A percentile compares a stretch with the other conserved stretches of the same genome.
Evolutionary conservation across 805 yeast genomes (phyloP).

Genomic region (Metschnikowia lachancei): DNA sequence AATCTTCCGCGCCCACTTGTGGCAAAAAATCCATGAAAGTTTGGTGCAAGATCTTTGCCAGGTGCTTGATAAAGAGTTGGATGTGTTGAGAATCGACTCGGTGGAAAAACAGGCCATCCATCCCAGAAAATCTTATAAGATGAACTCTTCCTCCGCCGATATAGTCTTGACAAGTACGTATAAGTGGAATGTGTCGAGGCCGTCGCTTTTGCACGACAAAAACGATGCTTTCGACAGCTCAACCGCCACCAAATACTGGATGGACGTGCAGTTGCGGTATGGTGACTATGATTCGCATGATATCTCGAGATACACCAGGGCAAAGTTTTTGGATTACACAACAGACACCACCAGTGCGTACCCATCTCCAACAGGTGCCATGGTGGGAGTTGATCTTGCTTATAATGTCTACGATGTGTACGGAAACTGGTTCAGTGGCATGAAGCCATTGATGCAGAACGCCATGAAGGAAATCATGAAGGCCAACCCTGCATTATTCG

Average conservation of each 20-base stretch:
- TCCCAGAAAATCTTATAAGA: constrained; percentile 94
- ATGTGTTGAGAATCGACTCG: constrained; percentile 73
- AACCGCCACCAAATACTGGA: constrained; percentile 76
- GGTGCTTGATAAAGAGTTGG: constrained; percentile 83
- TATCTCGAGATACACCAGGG: constrained; percentile 87
- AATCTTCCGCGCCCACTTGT: constrained; percentile 93
- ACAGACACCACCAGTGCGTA: constrained; percentile 80
- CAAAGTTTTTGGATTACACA: constrained; percentile 91
- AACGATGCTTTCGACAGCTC: constrained; percentile 62
- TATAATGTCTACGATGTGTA: constrained; percentile 95
- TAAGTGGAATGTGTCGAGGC: constrained; percentile 80
- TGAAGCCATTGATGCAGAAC: constrained; percentile 83
- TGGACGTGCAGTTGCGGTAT: constrained; percentile 90
- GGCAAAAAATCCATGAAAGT: constrained; percentile 99
- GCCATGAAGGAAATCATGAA: constrained; percentile 94
- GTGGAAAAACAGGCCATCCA: constrained; percentile 92
- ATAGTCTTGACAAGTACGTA: constrained; percentile 69
- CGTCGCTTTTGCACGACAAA: constrained; percentile 73
- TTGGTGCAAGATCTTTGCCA: constrained; percentile 91
- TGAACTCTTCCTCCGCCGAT: constrained; percentile 96
- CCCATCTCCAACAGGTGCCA: constrained; percentile 90
- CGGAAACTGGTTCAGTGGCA: constrained; percentile 97
- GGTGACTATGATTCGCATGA: constrained; percentile 99
- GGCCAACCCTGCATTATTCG: constrained; percentile 89
- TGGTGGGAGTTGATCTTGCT: constrained; percentile 89